phyloP scores from a whole-genome alignment of 1,139 yeast genomes.

The Geotrichum carabidarum region DNA sequence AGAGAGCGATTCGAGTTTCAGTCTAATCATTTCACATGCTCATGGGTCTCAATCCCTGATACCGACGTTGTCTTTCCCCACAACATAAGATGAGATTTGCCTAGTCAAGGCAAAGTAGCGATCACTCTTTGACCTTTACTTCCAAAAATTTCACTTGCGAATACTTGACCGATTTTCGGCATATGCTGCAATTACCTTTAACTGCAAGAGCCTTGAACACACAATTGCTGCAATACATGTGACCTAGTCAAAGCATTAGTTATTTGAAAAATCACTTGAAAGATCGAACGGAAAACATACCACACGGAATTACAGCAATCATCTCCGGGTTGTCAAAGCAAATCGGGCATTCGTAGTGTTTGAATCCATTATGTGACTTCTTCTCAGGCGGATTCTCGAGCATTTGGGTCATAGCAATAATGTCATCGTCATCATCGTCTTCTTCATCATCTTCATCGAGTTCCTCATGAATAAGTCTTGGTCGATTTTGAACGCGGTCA shows the following conservation, averaged over 20 bases:
- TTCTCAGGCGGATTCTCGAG: conserved; percentile 5
- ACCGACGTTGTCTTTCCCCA: neutral
- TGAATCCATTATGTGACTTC: conserved; percentile 20
- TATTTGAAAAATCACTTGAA: too few relatives aligned
- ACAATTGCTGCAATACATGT: conserved; percentile 38
- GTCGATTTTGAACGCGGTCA: neutral
- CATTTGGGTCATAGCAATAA: neutral
- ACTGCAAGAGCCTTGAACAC: conserved; percentile 36
- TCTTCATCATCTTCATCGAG: conserved; percentile 6
- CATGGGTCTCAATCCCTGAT: neutral
- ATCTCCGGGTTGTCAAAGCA: conserved; percentile 36
- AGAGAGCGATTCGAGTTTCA: too few relatives aligned
- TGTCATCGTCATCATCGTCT: conserved; percentile 6
- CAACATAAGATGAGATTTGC: too few relatives aligned
- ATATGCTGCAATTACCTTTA: conserved; percentile 37
- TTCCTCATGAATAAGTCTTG: neutral
- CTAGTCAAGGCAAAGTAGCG: neutral
- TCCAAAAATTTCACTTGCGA: conserved; percentile 29
- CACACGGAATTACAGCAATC: conserved; percentile 37
- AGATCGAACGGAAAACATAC: neutral
- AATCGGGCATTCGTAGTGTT: conserved; percentile 32
- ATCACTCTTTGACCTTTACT: conserved; percentile 19
- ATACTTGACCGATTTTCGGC: conserved; percentile 34
- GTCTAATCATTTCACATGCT: neutral
- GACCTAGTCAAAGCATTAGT: conserved; percentile 24